Percentiles rank a stretch among this genome's conserved stretches.
Evolutionary conservation across 164 flowering plant species (phyloP).

Genomic region (Taxillus chinensis): DNA sequence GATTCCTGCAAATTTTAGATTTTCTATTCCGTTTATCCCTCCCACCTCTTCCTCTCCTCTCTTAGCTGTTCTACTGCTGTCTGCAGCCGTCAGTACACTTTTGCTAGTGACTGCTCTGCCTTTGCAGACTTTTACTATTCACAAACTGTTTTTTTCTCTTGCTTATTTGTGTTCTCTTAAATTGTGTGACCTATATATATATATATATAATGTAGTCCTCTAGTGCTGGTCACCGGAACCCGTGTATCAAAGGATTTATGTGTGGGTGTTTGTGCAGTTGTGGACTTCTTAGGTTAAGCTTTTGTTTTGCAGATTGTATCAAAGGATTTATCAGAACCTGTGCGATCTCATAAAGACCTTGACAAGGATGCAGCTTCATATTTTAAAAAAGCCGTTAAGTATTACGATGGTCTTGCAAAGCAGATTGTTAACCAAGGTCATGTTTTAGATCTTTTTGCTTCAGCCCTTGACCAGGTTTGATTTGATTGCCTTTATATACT

Average conservation of each 20-base stretch:
- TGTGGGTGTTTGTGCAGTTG: too few relatives aligned
- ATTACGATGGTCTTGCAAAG: slow-evolving; percentile 76
- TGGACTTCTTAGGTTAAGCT: neutral
- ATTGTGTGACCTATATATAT: too few relatives aligned
- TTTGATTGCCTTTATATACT: neutral
- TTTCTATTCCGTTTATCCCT: too few relatives aligned
- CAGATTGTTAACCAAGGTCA: slow-evolving; percentile 90
- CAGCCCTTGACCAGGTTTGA: slow-evolving; percentile 97
- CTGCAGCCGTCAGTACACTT: too few relatives aligned
- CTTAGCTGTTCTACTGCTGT: too few relatives aligned
- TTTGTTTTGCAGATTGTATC: slow-evolving; percentile 65
- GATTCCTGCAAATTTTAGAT: too few relatives aligned
- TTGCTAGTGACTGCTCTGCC: too few relatives aligned
- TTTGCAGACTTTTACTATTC: too few relatives aligned
- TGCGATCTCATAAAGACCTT: slow-evolving; percentile 94
- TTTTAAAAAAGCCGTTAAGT: slow-evolving; percentile 84
- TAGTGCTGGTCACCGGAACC: neutral
- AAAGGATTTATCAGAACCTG: slow-evolving; percentile 92
- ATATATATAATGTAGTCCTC: neutral
- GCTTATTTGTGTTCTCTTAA: too few relatives aligned
- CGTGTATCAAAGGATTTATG: too few relatives aligned
- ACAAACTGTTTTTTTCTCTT: too few relatives aligned
- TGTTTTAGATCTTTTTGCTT: slow-evolving; percentile 91
- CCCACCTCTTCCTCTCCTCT: too few relatives aligned
- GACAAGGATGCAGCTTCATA: slow-evolving; percentile 91